These are phyloP conservation scores for Colletotrichum lupini DNA, from an alignment of 2,329 filamentous ascomycete species.

Conservation along the genomic window DNA sequence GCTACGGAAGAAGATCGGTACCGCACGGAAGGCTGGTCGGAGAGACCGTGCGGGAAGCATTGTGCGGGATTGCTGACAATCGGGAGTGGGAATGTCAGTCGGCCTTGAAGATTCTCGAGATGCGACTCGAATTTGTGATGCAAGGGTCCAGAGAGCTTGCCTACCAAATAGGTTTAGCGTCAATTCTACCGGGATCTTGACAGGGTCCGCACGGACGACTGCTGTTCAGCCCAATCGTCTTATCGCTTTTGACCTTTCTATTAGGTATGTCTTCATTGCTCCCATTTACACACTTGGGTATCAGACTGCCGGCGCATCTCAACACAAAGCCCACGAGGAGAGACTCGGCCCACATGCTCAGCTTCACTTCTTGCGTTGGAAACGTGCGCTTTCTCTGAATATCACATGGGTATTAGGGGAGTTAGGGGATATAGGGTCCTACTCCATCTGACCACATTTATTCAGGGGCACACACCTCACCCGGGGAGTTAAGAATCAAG, in stretches of 20 bases:
- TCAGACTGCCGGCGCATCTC: background rate
- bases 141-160: constrained; percentile 25
- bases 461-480: background rate
- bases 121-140: constrained; percentile 14
- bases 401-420: background rate
- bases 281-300: background rate
- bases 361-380: too few species aligned
- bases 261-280: background rate
- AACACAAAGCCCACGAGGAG: background rate
- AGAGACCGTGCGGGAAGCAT: constrained; percentile 42
- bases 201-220: constrained; percentile 2
- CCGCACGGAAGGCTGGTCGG: constrained; percentile 33
- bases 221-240: background rate
- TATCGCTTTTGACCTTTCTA: too few species aligned
- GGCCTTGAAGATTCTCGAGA: background rate
- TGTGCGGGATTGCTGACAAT: constrained; percentile 30
- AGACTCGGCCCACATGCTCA: background rate
- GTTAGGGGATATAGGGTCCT: background rate
- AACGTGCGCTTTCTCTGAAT: too few species aligned
- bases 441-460: background rate
- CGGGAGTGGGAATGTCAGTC: constrained; percentile 20
- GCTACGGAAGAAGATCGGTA: constrained; percentile 2
- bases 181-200: background rate
- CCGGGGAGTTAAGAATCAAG: background rate
- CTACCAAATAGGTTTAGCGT: constrained; percentile 18